Conservation (phyloP, 805 yeast genomes). For the Kazachstania bromeliacearum region DNA sequence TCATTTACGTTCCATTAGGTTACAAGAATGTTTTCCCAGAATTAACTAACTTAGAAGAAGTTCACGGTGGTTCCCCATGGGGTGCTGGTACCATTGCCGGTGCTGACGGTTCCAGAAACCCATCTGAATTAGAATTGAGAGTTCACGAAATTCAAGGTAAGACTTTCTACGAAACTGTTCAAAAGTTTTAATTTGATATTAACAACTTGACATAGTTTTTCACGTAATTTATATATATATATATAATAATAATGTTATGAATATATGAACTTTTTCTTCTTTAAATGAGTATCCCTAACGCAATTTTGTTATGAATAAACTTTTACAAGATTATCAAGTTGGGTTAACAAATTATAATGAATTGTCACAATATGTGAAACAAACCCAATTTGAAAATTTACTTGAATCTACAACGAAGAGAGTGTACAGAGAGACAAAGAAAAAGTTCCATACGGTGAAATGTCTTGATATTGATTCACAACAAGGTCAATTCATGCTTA, state of each 20-base stretch:
- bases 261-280: not conserved
- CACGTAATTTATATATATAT: not conserved
- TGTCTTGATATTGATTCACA: conserved; percentile 14
- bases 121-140: conserved; percentile 52
- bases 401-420: conserved; percentile 9
- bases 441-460: not conserved
- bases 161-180: conserved; percentile 43
- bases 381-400: conserved; percentile 15
- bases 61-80: conserved; percentile 78
- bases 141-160: conserved; percentile 61
- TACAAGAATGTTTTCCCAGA: conserved; percentile 47
- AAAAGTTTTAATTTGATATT: conserved; percentile 14
- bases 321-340: not conserved
- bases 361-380: conserved; percentile 7
- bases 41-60: conserved; percentile 47
- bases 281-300: not conserved
- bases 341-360: conserved; percentile 5
- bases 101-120: conserved; percentile 64
- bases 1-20: conserved; percentile 74
- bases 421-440: conserved; percentile 1
- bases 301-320: conserved; percentile 2
- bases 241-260: not conserved
- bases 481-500: conserved; percentile 13
- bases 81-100: conserved; percentile 81
- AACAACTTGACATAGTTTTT: not conserved